Base-by-base conservation (phyloP, 2,329 filamentous ascomycete species). In the Xylariaceae sp. region DNA sequence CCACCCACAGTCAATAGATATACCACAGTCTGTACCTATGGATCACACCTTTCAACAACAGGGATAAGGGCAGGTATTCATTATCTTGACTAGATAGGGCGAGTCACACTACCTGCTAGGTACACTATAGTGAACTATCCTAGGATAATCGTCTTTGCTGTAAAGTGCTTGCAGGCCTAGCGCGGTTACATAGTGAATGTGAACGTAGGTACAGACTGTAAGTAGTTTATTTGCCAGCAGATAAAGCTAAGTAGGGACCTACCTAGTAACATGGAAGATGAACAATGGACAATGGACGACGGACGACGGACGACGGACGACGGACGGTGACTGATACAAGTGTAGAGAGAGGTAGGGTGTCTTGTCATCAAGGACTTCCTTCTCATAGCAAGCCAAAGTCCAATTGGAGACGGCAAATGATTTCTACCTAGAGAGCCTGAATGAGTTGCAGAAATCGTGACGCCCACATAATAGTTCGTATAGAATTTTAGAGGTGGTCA, bases 161-260 rank as follows among this genome's bases (percentile, higher is more conserved):
- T 52, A 34, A 58, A 58, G 56, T 58, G 56, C 42, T 50, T 55
- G 53, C 52, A 55, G 40, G 30, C 19, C 41, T 27, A n/a, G 3
- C 40, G 30, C 9, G 35, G 35, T 37, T 37, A 11, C 35, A 37
- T 9, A 2, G 35, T 11, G 35, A 19, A 1, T 19, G 19, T 19
- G 19, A 19, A 19, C 19, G 19, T 19, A 19, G 19, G 19, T 19
- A 19, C 19, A 19, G 19, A 19, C 19, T 19, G 19, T 19, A 19
- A 19, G 19, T 19, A 19, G 19, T 19, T 19, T 19, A 19, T 19
- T 19, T 19, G 19, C 19, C 35, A 37, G 32, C 5, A 34, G 32
- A 5, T 5, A 5, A 34, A 34, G 32, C 32, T 34, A 34, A 5
- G 8, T 34, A 8, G 32, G 35, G 8, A 37, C 35, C 8, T 11